phyloP scores from a whole-genome alignment of 2,329 filamentous ascomycete genomes.

The Colletotrichum tanaceti region DNA sequence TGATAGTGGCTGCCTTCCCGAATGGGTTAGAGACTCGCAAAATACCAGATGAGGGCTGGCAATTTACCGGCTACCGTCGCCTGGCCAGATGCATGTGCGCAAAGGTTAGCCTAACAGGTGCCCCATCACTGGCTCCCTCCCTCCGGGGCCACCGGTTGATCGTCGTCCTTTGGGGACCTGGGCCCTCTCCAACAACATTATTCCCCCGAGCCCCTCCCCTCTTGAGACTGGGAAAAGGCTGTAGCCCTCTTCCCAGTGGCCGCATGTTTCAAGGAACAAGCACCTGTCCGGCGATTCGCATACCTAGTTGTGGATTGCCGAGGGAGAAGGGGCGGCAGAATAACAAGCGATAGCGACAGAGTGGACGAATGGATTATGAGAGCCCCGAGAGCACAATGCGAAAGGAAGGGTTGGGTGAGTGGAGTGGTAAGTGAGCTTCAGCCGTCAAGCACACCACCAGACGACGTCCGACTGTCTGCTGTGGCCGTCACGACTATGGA shows the following conservation, averaged over 20 bases:
- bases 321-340: background rate
- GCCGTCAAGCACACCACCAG: constrained; percentile 4
- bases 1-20: no score
- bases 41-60: no score
- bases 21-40: no score
- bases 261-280: constrained; percentile 36
- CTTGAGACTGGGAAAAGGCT: constrained; percentile 9
- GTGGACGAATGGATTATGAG: constrained; percentile 18
- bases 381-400: constrained; percentile 13
- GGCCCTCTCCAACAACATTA: background rate
- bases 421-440: background rate
- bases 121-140: constrained; percentile 3
- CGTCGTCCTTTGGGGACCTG: constrained; percentile 34
- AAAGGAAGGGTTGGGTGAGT: constrained; percentile 19
- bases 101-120: constrained; percentile 11
- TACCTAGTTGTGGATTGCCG: constrained; percentile 22
- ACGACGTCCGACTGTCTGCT: no score
- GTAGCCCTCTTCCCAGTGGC: constrained; percentile 35
- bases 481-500: no score
- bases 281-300: constrained; percentile 13
- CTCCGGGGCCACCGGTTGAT: constrained; percentile 32
- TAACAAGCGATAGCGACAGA: constrained; percentile 14
- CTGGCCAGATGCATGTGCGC: constrained; percentile 13
- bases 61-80: no score
- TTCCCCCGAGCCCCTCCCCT: background rate